A percentile compares a stretch with the other conserved stretches of the same genome.
Evolutionary conservation across 2,329 filamentous ascomycete species (phyloP).

Genomic region (Penicillium sp.): DNA sequence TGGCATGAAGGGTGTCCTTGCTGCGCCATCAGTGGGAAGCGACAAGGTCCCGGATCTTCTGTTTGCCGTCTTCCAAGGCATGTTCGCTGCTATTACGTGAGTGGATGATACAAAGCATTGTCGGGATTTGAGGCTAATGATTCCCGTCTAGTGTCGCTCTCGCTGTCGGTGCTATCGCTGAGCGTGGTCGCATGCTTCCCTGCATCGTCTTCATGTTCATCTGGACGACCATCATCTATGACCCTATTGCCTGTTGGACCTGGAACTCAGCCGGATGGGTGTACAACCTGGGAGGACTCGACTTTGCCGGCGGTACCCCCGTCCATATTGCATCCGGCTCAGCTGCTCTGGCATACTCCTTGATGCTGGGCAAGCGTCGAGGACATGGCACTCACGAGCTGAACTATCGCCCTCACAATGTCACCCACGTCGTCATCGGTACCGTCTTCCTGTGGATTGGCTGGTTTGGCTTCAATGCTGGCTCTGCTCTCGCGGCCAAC

Average conservation of each 20-base stretch:
- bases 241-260: slow-evolving; percentile 90
- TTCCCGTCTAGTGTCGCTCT: slow-evolving; percentile 61
- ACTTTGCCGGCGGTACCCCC: slow-evolving; percentile 85
- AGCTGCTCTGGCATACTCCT: slow-evolving; percentile 80
- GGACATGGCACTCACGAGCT: slow-evolving; percentile 82
- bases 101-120: too few relatives aligned
- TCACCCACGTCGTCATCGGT: slow-evolving; percentile 84
- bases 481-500: slow-evolving; percentile 74
- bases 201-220: slow-evolving; percentile 89
- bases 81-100: slow-evolving; percentile 70
- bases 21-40: slow-evolving; percentile 67
- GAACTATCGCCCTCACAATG: slow-evolving; percentile 89
- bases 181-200: slow-evolving; percentile 80
- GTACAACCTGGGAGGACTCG: slow-evolving; percentile 69
- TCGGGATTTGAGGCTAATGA: background rate
- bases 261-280: slow-evolving; percentile 84
- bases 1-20: slow-evolving; percentile 70
- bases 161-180: slow-evolving; percentile 76
- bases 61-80: slow-evolving; percentile 65
- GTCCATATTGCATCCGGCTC: slow-evolving; percentile 81
- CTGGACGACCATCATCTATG: slow-evolving; percentile 85
- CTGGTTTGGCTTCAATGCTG: slow-evolving; percentile 93
- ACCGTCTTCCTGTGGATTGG: slow-evolving; percentile 94
- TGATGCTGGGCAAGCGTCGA: slow-evolving; percentile 80
- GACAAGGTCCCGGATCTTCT: slow-evolving; percentile 70